Evolutionary conservation across 805 yeast genomes (phyloP), one percentile per base, ranked within the genome.

Genomic region (Zygosaccharomyces bailii): DNA sequence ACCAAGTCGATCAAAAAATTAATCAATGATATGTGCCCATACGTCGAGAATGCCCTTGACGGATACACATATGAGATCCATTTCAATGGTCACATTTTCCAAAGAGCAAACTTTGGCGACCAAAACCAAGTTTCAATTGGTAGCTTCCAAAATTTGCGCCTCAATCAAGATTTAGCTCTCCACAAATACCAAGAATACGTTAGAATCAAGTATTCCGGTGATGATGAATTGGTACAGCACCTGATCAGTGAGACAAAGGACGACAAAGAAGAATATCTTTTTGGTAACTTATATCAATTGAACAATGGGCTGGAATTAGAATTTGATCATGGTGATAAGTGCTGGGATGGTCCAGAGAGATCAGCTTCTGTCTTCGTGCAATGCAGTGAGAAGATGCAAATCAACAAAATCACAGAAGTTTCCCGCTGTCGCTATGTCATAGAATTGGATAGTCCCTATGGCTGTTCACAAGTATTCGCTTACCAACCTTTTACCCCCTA

Each of bases 341-440:
- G 99, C 65, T 91, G 98, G 96, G 86, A 89, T 61, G 99, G 99
- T 0, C 97, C 97, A 4, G 62, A 69, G 21, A 78, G 99, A 62
- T 75, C 83, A 25, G 90, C 87, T 1, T 66, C 62, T 7, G 82
- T 86, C 1, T 69, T 70, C 17, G 59, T 90, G 43, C 68, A 70
- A 13, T 93, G 99, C 66, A 95, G 95, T 0, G 66, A 72, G 2
- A 65, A 69, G 2, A 44, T 83, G 43, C 46, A 49, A 29, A 53
- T 65, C 4, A 48, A 50, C n/a, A 62, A 78, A 3, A 95, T 91
- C 7, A 71, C 82, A 33, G 99, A 93, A 66, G 91, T 93, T 1
- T 95, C 90, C 53, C 87, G 84, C 61, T 93, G 99, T 66, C 82
- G 76, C 49, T 93, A 93, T 60, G 63, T 65, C 39, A 72, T 90